Conservation (phyloP, 1,284 basidiomycete species). For the Tilletia horrida region DNA sequence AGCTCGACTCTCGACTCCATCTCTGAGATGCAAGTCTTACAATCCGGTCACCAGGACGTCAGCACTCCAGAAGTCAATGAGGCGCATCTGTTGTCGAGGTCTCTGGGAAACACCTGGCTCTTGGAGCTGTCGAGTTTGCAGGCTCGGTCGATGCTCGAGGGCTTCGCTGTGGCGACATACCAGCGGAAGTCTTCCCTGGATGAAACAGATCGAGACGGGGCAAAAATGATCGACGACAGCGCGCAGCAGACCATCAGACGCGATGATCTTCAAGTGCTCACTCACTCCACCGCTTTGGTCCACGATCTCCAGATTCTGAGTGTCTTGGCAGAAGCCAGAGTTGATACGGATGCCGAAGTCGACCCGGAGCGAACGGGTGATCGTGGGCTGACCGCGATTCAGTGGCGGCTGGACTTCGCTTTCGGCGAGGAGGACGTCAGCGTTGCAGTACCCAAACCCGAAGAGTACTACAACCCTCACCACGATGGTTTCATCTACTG, state of each 20-base stretch:
- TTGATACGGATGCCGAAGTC: neutral
- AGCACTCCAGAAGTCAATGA: neutral
- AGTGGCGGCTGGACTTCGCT: neutral
- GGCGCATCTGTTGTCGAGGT: neutral
- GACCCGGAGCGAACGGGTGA: neutral
- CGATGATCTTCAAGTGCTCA: neutral
- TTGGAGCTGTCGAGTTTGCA: neutral
- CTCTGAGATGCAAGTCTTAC: neutral
- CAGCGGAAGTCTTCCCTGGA: neutral
- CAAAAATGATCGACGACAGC: neutral
- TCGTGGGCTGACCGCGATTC: neutral
- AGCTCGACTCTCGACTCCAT: neutral
- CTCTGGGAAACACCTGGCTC: neutral
- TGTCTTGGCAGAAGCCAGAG: slow-evolving; percentile 18
- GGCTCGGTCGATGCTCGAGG: neutral
- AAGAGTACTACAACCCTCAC: slow-evolving; percentile 15
- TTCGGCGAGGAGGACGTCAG: neutral
- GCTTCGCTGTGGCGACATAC: neutral
- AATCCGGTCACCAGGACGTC: neutral
- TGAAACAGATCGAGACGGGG: neutral
- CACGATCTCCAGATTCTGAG: slow-evolving; percentile 20
- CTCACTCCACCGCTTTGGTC: slow-evolving; percentile 1
- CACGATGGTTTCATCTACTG: slow-evolving; percentile 27
- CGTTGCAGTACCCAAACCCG: neutral
- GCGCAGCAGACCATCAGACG: neutral